phyloP scores from a whole-genome alignment of 1,284 basidiomycete species.

The Puccinia triticina region DNA sequence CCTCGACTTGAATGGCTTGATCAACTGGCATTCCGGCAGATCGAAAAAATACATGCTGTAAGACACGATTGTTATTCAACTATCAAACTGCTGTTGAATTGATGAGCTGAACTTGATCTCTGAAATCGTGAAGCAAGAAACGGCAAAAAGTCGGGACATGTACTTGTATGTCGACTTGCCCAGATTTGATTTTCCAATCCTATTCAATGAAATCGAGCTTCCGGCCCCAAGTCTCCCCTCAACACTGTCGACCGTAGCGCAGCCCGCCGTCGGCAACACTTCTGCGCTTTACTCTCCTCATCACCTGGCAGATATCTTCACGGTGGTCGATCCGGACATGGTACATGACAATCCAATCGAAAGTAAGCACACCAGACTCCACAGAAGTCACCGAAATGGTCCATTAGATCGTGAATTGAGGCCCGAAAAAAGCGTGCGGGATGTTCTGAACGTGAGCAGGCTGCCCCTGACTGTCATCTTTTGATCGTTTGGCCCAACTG shows the following conservation, averaged over 20 bases:
- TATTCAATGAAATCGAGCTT: conserved; percentile 75
- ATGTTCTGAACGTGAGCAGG: conserved; percentile 76
- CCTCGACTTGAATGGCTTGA: conserved; percentile 94
- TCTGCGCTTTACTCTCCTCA: conserved; percentile 52
- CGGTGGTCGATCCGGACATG: conserved; percentile 88
- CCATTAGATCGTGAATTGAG: conserved; percentile 94
- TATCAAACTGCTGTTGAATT: conserved; percentile 58
- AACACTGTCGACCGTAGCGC: conserved; percentile 40
- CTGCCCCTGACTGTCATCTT: not conserved
- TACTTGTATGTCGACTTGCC: conserved; percentile 95
- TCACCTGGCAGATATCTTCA: conserved; percentile 70
- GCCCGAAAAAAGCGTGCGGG: conserved; percentile 90
- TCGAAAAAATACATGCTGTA: conserved; percentile 88
- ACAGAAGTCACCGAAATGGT: conserved; percentile 90
- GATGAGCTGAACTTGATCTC: not conserved
- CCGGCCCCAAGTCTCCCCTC: conserved; percentile 59
- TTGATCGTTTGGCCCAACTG: not conserved
- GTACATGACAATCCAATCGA: conserved; percentile 91
- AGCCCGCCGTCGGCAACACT: conserved; percentile 53
- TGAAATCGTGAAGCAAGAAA: conserved; percentile 49
- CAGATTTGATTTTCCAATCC: conserved; percentile 96
- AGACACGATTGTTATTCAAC: conserved; percentile 57
- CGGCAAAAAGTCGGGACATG: conserved; percentile 60
- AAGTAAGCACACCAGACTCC: conserved; percentile 90
- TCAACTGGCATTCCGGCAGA: conserved; percentile 84